Percentiles rank a stretch among this genome's conserved stretches.
phyloP scores from a whole-genome alignment of 805 yeast genomes.

The Zygoascus bituminiphila region DNA sequence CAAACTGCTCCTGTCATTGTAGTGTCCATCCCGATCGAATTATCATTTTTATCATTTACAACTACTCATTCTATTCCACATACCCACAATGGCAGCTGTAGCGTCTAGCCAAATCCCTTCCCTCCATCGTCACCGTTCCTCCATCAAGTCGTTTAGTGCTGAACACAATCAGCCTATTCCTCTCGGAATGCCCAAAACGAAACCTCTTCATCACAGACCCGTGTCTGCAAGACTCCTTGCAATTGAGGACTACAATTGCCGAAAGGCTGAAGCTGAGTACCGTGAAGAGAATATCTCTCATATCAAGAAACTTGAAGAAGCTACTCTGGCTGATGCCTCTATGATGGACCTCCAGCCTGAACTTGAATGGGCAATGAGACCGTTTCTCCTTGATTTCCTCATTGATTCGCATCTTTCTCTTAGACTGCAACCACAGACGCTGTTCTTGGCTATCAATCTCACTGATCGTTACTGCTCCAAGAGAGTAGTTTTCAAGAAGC shows the following conservation, averaged over 20 bases:
- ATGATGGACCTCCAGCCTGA: slow-evolving; percentile 86
- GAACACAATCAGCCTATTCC: not conserved
- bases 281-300: slow-evolving; percentile 30
- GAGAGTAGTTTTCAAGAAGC: slow-evolving; percentile 75
- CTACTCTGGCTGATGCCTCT: slow-evolving; percentile 43
- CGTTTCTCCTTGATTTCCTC: slow-evolving; percentile 68
- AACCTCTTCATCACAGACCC: slow-evolving; percentile 2
- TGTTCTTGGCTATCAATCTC: slow-evolving; percentile 59
- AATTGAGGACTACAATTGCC: slow-evolving; percentile 13
- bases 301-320: slow-evolving; percentile 27
- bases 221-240: slow-evolving; percentile 9
- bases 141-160: not conserved
- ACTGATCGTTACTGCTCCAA: slow-evolving; percentile 89
- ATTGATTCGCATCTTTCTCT: slow-evolving; percentile 54
- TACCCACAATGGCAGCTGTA: not conserved
- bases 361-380: slow-evolving; percentile 62
- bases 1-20: no score
- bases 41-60: no score
- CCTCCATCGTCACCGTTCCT: not conserved
- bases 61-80: no score
- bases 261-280: slow-evolving; percentile 28
- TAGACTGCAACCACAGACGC: slow-evolving; percentile 60
- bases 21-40: no score
- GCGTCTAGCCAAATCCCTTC: not conserved
- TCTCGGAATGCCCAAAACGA: not conserved